phyloP scores from a whole-genome alignment of 345 rosid genomes.

The Heritiera fomes region DNA sequence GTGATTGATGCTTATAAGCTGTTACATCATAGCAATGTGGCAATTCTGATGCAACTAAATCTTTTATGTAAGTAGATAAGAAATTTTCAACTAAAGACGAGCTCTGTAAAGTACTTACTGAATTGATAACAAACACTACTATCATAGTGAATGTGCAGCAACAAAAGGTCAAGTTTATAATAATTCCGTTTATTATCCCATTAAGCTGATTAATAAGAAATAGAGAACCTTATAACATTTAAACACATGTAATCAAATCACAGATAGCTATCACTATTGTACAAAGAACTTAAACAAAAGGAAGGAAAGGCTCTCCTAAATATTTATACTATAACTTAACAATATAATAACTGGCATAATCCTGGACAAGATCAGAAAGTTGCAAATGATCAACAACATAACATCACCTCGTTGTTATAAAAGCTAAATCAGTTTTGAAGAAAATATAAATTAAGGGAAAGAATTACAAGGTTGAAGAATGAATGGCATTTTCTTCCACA shows the following conservation, averaged over 20 bases:
- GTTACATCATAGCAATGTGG: not conserved
- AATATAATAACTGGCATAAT: not conserved
- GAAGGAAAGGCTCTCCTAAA: not conserved
- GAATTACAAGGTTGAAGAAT: not conserved
- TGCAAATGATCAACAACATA: not conserved
- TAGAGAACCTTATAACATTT: not conserved
- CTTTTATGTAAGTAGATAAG: not conserved
- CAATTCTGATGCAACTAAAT: not conserved
- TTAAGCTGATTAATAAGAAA: not conserved
- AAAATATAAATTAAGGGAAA: not conserved
- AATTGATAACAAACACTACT: not conserved
- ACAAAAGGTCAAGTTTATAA: no score
- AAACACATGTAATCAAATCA: not conserved
- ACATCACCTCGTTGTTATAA: slow-evolving; percentile 35
- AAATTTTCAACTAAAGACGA: not conserved
- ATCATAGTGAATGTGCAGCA: not conserved
- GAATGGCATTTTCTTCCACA: not conserved
- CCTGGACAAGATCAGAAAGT: not conserved
- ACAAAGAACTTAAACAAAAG: not conserved
- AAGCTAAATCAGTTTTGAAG: slow-evolving; percentile 35
- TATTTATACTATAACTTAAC: not conserved
- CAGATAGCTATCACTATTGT: not conserved
- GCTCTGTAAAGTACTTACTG: not conserved
- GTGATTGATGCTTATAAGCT: not conserved
- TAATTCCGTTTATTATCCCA: not conserved